phyloP scores from a whole-genome alignment of 2,329 filamentous ascomycete genomes.

The Hypoxylon sp. region DNA sequence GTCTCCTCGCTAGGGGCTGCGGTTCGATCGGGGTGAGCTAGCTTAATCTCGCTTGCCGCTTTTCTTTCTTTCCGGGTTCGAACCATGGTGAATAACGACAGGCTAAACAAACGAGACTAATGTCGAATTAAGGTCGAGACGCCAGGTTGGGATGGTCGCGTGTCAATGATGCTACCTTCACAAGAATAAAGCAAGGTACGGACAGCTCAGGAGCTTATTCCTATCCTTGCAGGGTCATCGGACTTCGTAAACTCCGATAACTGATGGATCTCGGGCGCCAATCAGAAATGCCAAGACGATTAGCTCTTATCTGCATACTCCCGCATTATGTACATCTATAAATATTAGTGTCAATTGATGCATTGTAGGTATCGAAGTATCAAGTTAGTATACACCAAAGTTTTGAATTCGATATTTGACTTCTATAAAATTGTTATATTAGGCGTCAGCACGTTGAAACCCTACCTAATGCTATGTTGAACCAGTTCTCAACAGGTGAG shows the following conservation, averaged over 20 bases:
- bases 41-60: conserved; percentile 67
- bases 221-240: background rate
- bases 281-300: background rate
- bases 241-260: conserved; percentile 1
- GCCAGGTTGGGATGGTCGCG: conserved; percentile 21
- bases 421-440: background rate
- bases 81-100: conserved; percentile 59
- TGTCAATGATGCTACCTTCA: conserved; percentile 14
- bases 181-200: background rate
- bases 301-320: conserved; percentile 16
- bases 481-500: background rate
- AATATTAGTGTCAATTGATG: conserved; percentile 25
- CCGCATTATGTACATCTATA: no score
- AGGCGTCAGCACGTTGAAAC: background rate
- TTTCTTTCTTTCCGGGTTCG: conserved; percentile 65
- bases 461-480: background rate
- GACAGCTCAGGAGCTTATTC: conserved; percentile 7
- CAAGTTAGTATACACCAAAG: background rate
- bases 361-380: conserved; percentile 11
- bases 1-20: conserved; percentile 74
- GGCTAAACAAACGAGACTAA: background rate
- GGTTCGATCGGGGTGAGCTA: conserved; percentile 78
- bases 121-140: background rate
- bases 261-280: conserved; percentile 1
- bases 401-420: background rate